Evolutionary conservation across 2,329 filamentous ascomycete genomes (phyloP).

Genomic region (Scortechinia acanthostroma): DNA sequence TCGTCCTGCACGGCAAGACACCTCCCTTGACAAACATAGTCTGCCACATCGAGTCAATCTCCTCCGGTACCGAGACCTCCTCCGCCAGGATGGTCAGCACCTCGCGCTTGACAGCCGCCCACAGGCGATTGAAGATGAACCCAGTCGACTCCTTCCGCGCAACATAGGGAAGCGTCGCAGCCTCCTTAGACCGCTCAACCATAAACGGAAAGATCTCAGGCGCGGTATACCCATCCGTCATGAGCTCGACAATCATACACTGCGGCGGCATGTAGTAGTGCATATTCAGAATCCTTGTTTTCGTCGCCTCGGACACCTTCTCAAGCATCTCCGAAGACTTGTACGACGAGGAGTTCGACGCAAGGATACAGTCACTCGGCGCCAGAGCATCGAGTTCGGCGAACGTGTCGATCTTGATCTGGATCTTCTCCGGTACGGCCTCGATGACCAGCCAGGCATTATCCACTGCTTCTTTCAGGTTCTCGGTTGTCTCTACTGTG

Average conservation of each 20-base stretch:
- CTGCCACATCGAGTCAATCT: conserved; percentile 37
- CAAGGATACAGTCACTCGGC: conserved; percentile 35
- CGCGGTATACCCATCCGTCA: conserved; percentile 38
- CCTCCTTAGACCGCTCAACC: conserved; percentile 24
- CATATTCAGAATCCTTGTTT: conserved; percentile 32
- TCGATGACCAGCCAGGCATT: conserved; percentile 45
- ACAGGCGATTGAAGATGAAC: conserved; percentile 46
- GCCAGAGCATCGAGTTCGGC: conserved; percentile 32
- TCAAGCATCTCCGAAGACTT: conserved; percentile 37
- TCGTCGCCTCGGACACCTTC: conserved; percentile 24
- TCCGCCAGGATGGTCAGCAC: conserved; percentile 37
- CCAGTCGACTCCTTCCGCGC: conserved; percentile 32
- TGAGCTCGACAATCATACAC: conserved; percentile 40
- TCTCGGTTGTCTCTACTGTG: conserved; percentile 18
- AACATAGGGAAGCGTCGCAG: conserved; percentile 28
- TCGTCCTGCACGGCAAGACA: conserved; percentile 22
- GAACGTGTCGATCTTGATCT: conserved; percentile 37
- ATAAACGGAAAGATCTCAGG: conserved; percentile 34
- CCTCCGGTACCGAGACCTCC: conserved; percentile 34
- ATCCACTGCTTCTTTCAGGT: conserved; percentile 26
- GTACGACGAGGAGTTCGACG: conserved; percentile 42
- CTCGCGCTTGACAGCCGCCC: conserved; percentile 48
- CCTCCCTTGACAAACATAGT: conserved; percentile 25
- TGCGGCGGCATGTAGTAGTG: conserved; percentile 41
- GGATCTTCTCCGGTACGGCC: conserved; percentile 38